Evolutionary conservation across 768 basidiomycete species (phyloP), one percentile per base, ranked within the genome.

Genomic region (Clavaria fumosa): DNA sequence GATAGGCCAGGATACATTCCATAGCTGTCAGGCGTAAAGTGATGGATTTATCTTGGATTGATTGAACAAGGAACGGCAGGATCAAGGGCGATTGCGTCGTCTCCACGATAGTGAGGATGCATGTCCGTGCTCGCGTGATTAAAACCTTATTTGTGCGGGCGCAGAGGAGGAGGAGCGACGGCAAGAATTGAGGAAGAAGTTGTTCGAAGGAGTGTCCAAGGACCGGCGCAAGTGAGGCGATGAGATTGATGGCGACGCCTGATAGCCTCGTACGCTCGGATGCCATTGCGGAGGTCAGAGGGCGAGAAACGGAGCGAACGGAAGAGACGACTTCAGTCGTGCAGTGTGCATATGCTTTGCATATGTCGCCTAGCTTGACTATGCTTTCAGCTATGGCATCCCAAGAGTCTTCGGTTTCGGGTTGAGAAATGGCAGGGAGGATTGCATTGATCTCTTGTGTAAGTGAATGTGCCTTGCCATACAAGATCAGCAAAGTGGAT

Each of bases 321-420:
- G 57, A 55, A 11, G 61, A 45, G 15, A 72, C 60, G 31, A 81
- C 55, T 31, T 75, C 70, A 3, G 59, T 40, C 9, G 72, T 61
- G 34, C 62, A 62, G 23, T 72, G 67, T 45, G 62, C 65, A 12
- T 62, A 73, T 17, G 69, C 71, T 23, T 64, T 62, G 43, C 64
- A 70, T 4, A 78, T 51, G 4, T 55, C 51, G 2, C 62, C 62
- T 15, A 85, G 53, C 10, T 59, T 52, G 15, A 48, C 39, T 35
- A 83, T 49, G 3, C 64, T 63, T 23, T 66, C 60, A 2, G 66
- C 53, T 33, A 86, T 79, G 12, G 54, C 61, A 39, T 84, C 79
- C 84, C 84, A 88, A 10, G 72, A 72, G 20, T 88, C 81, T 51
- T 88, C 84, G 3, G 78, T 72, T 53, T 88, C 84, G 23, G 63